A percentile compares a stretch with the other conserved stretches of the same genome.
phyloP scores from a whole-genome alignment of 192 early-diverging fungal genomes.

The Entophlyctis helioformis region DNA sequence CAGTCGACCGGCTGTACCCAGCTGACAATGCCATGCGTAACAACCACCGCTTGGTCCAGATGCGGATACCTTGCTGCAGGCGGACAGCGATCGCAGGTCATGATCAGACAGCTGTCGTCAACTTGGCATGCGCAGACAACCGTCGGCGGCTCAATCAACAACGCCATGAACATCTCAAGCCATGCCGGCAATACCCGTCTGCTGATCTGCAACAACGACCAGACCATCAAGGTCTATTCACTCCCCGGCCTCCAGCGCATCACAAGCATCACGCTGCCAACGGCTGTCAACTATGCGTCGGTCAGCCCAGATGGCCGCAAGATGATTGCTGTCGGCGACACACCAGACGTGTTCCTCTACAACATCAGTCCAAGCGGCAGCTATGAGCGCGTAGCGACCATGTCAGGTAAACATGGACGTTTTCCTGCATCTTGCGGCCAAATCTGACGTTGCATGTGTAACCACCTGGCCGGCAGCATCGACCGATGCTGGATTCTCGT shows the following conservation, averaged over 20 bases:
- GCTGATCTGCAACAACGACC: constrained; percentile 88
- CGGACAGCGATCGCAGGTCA: constrained; percentile 79
- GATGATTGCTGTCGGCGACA: constrained; percentile 88
- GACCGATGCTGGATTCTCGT: constrained; percentile 83
- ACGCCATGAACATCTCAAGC: constrained; percentile 60
- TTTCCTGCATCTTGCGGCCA: too few relatives aligned
- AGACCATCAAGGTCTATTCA: constrained; percentile 79
- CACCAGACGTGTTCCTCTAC: constrained; percentile 75
- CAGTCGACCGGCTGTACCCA: not conserved
- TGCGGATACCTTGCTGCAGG: constrained; percentile 81
- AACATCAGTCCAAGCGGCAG: constrained; percentile 52
- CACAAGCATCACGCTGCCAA: constrained; percentile 67
- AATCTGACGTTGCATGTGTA: too few relatives aligned
- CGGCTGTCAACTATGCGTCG: constrained; percentile 82
- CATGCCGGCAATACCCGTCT: constrained; percentile 51
- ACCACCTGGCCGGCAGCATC: constrained; percentile 31
- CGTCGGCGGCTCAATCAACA: constrained; percentile 76
- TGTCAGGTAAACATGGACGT: constrained; percentile 40
- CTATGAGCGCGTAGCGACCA: constrained; percentile 61
- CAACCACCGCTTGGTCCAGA: not conserved
- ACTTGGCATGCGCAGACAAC: constrained; percentile 51
- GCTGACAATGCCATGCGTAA: too few relatives aligned
- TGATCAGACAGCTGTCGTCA: constrained; percentile 49
- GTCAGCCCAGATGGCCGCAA: constrained; percentile 86
- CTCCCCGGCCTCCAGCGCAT: constrained; percentile 67